These are phyloP conservation scores for Clitocybe nebularis DNA, from an alignment of 1,284 basidiomycete species.

Conservation along the genomic window DNA sequence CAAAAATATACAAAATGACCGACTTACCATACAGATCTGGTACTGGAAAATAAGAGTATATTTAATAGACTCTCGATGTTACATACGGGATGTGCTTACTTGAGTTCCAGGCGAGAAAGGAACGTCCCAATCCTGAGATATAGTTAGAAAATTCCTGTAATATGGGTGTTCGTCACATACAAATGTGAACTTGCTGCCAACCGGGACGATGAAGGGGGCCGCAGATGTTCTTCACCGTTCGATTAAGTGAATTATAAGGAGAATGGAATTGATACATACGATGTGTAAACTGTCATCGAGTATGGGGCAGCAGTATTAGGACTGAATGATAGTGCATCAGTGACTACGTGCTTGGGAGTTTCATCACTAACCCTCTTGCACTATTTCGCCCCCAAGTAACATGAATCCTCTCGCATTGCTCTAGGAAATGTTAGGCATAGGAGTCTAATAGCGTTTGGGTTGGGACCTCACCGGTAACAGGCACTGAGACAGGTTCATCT, in stretches of 20 bases:
- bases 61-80: neutral
- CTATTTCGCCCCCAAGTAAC: conserved; percentile 38
- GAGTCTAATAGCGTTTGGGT: neutral
- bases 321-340: conserved; percentile 24
- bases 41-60: conserved; percentile 35
- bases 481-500: conserved; percentile 32
- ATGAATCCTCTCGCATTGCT: conserved; percentile 47
- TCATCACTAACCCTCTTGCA: conserved; percentile 30
- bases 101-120: conserved; percentile 47
- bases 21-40: conserved; percentile 49
- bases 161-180: conserved; percentile 25
- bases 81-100: conserved; percentile 22
- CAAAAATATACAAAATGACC: neutral
- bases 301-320: conserved; percentile 46
- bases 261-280: conserved; percentile 30
- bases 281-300: conserved; percentile 45
- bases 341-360: conserved; percentile 4
- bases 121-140: conserved; percentile 40
- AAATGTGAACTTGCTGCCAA: conserved; percentile 34
- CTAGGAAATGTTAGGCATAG: no score
- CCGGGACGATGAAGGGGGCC: conserved; percentile 41
- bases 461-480: conserved; percentile 33
- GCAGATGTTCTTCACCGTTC: conserved; percentile 29
- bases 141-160: neutral
- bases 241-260: neutral